Evolutionary conservation across 352 stramenopile genomes (phyloP), one percentile per base, ranked within the genome.

Genomic region (Halophytophthora polymorphica): DNA sequence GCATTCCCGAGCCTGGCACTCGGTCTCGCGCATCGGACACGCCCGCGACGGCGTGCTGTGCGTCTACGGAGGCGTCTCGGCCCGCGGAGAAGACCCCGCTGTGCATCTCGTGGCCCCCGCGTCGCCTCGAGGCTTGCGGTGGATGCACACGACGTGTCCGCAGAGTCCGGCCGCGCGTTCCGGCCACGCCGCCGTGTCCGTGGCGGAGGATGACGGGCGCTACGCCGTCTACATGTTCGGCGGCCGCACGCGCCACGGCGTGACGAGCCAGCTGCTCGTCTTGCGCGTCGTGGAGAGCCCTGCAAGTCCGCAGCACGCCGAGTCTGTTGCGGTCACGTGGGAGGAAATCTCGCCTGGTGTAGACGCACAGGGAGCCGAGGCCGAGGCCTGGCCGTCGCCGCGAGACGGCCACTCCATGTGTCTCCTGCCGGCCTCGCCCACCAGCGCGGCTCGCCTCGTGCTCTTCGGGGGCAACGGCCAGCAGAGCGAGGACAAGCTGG

Each of bases 391-490:
- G 50, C 76, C 79, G 39, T 45, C 62, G 49, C 44, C 72, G 45
- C 74, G 79, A 19, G 79, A 90, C 47, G 79, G 79, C 12, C 79
- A 90, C 39, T 77, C 76, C 4, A 78, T 90, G 63, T 77, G 69
- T 39, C 25, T 63, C 6, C 41, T 77, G 17, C 39, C 49, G 21
- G 6, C 33, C 6, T 45, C 45, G 10, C 18, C 25, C 8, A 25
- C 31, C 19, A 21, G 47, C 33, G 2, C 34, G 36, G n/a, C 52
- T 40, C 57, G 59, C 33, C 41, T 77, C 15, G 34, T 93, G 21
- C 34, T 88, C 5, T 88, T 90, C 40, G 82, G 82, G 49, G 82
- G 79, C 15, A 90, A 90, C 58, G 77, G 74, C 8, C 77, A 90
- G 56, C 56, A 69, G n/a, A 86, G 69, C 15, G 62, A 86, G 3